Base-by-base conservation (phyloP, 352 stramenopile genomes). In the Globisporangium apiculatum region DNA sequence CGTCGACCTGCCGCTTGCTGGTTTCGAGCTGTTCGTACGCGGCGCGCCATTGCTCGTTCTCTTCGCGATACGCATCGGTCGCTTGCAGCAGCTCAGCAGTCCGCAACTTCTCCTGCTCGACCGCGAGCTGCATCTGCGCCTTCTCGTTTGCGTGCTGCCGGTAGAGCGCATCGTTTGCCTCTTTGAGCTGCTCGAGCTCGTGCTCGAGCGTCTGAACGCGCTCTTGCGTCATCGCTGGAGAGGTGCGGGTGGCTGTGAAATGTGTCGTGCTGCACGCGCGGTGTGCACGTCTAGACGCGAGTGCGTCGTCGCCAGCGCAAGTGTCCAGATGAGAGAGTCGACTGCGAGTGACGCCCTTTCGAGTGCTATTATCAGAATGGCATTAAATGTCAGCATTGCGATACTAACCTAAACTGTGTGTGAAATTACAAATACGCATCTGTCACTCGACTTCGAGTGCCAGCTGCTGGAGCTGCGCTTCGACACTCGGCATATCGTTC, bases 121-220 rank as follows among this genome's bases (percentile, higher is more conserved):
- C 80, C 2, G 72, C 69, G 37, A 83, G 66, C 55, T 92, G 82
- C 76, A 90, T 90, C 57, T 87, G 76, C 35, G 76, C 76, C 62
- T 92, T 90, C 24, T 89, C 82, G 52, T 86, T 83, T 5, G 78
- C 77, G 54, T 84, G 79, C 48, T 88, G 75, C 48, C 71, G 69
- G 41, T 87, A 86, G 0, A 89, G 64, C 42, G 67, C 60, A 43
- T 90, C 83, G 61, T 86, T 83, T 12, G 69, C 73, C 50, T 78
- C 58, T 14, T 75, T 72, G 12, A 88, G 68, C 51, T 75, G 67
- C 7, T 68, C 66, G 12, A 86, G 63, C 54, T 90, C 76, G 18
- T 86, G 67, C 48, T 85, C 68, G n/a, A 74, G 65, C 40, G 52
- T 62, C 46, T 74, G 70, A 45, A 68, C 56, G 15, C 53, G 58